These are phyloP conservation scores for Oryza coarctata DNA, from an alignment of 176 grass and related monocot genomes.

Conservation along the genomic window DNA sequence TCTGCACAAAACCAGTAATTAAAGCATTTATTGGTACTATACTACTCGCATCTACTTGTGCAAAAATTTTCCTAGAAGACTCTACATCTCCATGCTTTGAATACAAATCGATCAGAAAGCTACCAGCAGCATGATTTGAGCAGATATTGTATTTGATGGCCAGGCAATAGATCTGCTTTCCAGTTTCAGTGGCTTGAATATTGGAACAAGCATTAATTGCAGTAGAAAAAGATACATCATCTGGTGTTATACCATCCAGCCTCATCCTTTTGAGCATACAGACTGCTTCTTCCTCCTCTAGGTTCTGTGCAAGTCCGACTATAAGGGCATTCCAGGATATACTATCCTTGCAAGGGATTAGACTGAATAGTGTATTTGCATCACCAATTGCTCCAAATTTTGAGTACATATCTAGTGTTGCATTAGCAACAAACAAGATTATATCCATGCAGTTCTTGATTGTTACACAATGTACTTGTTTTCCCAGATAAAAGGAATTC, in stretches of 20 bases:
- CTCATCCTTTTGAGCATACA: conserved; percentile 53
- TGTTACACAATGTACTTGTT: conserved; percentile 54
- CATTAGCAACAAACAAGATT: conserved; percentile 67
- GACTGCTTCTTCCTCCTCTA: conserved; percentile 45
- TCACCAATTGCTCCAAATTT: conserved; percentile 52
- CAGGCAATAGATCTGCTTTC: conserved; percentile 63
- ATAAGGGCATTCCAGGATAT: conserved; percentile 79
- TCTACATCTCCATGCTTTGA: conserved; percentile 57
- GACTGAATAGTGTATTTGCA: conserved; percentile 49
- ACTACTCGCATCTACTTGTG: conserved; percentile 47
- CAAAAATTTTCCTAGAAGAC: conserved; percentile 53
- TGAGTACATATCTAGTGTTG: conserved; percentile 68
- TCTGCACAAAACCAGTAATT: conserved; percentile 61
- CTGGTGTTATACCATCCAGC: conserved; percentile 33
- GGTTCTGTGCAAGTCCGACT: conserved; percentile 65
- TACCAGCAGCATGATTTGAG: conserved; percentile 55
- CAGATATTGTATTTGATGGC: conserved; percentile 45
- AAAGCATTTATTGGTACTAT: conserved; percentile 61
- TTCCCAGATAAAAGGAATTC: conserved; percentile 41
- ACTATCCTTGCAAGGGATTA: conserved; percentile 52
- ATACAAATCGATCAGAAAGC: conserved; percentile 71
- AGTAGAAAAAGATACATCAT: conserved; percentile 66
- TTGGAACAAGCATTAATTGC: conserved; percentile 57
- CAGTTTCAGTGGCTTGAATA: conserved; percentile 49
- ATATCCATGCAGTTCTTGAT: conserved; percentile 46